Base-by-base conservation (phyloP, 805 yeast species). In the Candida xyloterini region DNA sequence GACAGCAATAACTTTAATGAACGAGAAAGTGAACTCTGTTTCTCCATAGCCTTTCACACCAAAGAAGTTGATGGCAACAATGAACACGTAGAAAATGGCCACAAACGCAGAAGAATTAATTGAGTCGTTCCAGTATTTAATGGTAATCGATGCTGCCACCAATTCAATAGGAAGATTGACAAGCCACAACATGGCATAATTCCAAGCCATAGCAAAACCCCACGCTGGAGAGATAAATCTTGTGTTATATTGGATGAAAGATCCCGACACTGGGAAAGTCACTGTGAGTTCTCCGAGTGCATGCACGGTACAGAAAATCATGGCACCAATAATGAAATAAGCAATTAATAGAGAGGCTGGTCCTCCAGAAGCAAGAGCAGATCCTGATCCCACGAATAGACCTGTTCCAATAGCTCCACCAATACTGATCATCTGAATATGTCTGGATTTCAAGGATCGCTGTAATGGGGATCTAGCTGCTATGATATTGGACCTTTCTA, bases 381-480 rank as follows among this genome's bases (percentile, higher is more conserved):
- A 59, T 42, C 83, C 82, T 4, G 85, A 74, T 48, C 84, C 84
- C 15, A 84, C 80, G 41, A 84, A 76, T 35, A 84, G 67, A 45
- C 89, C 91, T 5, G 88, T 79, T 43, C 91, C 93, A 51, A 84
- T 81, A 45, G 82, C 74, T 15, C 88, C 88, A 43, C 88, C 89
- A 44, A 82, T 68, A 33, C 88, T 84, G 60, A 83, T 82, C 85
- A 81, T 78, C 39, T 79, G 77, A 50, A 83, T 60, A 53, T 83
- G 88, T 47, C 87, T 67, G 31, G 76, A 71, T 51, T 73, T 75
- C 30, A 79, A 66, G 1, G 68, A 57, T 34, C 80, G 62, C 21
- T 68, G 56, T 47, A 71, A 59, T 8, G 76, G 76, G 18, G 74
- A 63, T 44, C 60, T 65, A 25, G 74, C 70, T 16, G 76, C 67